Conservation (phyloP, 2,329 filamentous ascomycete genomes). For the Pseudocercospora fijiensis region DNA sequence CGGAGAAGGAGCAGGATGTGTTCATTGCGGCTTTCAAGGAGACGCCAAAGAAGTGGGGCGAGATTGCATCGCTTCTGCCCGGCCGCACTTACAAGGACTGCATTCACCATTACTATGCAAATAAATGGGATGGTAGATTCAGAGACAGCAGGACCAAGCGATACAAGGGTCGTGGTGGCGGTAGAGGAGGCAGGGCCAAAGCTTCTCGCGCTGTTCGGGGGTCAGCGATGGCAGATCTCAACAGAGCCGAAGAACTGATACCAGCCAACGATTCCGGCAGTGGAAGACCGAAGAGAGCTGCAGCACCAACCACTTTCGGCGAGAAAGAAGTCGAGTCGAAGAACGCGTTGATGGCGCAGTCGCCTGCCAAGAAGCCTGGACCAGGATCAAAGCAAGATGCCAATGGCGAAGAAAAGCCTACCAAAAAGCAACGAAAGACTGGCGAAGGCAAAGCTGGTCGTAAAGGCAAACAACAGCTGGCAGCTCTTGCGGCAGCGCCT, state of each 20-base stretch:
- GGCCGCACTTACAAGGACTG: constrained; percentile 73
- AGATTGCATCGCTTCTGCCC: constrained; percentile 66
- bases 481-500: constrained; percentile 35
- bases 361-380: constrained; percentile 43
- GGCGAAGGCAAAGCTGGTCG: constrained; percentile 39
- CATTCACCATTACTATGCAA: constrained; percentile 83
- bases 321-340: constrained; percentile 66
- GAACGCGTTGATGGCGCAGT: constrained; percentile 57
- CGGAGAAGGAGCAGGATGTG: constrained; percentile 63
- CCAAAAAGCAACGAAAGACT: constrained; percentile 33
- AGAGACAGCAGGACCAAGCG: constrained; percentile 69
- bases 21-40: constrained; percentile 76
- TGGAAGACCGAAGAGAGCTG: constrained; percentile 52
- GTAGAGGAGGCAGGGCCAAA: constrained; percentile 46
- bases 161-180: constrained; percentile 32
- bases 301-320: constrained; percentile 71
- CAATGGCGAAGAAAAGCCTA: constrained; percentile 39
- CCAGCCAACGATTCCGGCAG: constrained; percentile 45
- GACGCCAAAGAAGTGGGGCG: constrained; percentile 78
- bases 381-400: constrained; percentile 30
- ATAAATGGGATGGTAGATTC: constrained; percentile 71
- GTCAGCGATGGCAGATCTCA: constrained; percentile 64
- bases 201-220: constrained; percentile 46
- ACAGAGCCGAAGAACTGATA: constrained; percentile 42
- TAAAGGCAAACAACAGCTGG: constrained; percentile 45